A percentile compares a stretch with the other conserved stretches of the same genome.
phyloP scores from a whole-genome alignment of 768 basidiomycete genomes.

The Panaeolus cyanescens region DNA sequence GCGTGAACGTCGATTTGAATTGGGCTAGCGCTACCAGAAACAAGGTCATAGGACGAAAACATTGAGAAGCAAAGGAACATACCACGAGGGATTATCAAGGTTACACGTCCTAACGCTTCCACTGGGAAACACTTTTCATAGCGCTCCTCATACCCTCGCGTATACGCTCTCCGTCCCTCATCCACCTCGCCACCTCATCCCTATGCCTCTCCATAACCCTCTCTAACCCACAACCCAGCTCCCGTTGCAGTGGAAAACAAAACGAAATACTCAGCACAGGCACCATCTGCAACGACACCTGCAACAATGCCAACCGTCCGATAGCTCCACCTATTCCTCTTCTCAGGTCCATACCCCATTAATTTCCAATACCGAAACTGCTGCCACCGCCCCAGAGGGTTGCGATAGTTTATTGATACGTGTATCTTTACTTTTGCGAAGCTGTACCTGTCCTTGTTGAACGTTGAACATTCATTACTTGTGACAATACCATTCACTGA shows the following conservation, averaged over 20 bases:
- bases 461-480: too few relatives aligned
- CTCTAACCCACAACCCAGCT: neutral
- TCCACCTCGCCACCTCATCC: neutral
- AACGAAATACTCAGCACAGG: neutral
- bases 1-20: too few relatives aligned
- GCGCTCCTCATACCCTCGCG: neutral
- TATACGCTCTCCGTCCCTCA: neutral
- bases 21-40: too few relatives aligned
- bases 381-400: neutral
- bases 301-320: neutral
- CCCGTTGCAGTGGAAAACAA: neutral
- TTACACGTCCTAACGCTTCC: neutral
- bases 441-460: too few relatives aligned
- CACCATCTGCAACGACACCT: neutral
- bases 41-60: too few relatives aligned
- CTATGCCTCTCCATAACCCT: neutral
- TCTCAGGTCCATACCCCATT: neutral
- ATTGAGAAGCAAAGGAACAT: too few relatives aligned
- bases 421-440: too few relatives aligned
- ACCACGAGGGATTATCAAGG: too few relatives aligned
- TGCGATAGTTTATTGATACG: too few relatives aligned
- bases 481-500: too few relatives aligned
- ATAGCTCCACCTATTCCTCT: neutral
- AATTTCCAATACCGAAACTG: neutral
- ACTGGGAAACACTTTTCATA: neutral